A percentile compares a stretch with the other conserved stretches of the same genome.
Evolutionary conservation across 306 rosid species (phyloP).

Genomic region (Castanea crenata): DNA sequence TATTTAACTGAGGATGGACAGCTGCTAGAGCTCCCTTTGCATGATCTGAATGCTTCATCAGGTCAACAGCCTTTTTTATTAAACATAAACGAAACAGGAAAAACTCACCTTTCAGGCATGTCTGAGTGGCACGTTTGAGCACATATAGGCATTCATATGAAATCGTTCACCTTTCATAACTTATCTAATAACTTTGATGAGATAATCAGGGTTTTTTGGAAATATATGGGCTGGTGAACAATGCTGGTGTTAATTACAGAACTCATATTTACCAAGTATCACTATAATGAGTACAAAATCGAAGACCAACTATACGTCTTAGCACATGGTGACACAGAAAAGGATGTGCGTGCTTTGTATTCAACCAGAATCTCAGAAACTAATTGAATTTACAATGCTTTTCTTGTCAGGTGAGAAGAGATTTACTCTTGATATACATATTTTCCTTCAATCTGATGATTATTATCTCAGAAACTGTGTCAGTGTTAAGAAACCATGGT

Average conservation of each 20-base stretch:
- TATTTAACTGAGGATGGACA: no score
- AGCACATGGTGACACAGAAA: conserved; percentile 26
- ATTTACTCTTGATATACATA: conserved; percentile 16
- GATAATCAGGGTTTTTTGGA: background rate
- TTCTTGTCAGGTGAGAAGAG: conserved; percentile 13
- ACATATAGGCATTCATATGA: no score
- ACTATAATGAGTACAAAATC: background rate
- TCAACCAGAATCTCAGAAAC: background rate
- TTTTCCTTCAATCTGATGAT: conserved; percentile 15
- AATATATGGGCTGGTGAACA: background rate
- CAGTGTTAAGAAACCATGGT: conserved; percentile 22
- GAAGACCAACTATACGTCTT: background rate
- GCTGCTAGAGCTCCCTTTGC: no score
- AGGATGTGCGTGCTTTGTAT: conserved; percentile 17
- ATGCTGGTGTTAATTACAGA: background rate
- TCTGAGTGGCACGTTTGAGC: no score
- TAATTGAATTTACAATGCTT: conserved; percentile 27
- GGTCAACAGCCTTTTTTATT: no score
- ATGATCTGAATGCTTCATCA: no score
- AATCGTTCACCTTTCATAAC: background rate
- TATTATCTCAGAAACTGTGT: conserved; percentile 3
- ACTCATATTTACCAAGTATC: background rate
- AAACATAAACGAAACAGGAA: no score
- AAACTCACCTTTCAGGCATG: no score
- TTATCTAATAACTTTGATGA: background rate